These are phyloP conservation scores for Pseudogymnoascus sp. DNA, from an alignment of 2,329 filamentous ascomycete genomes.

Conservation along the genomic window DNA sequence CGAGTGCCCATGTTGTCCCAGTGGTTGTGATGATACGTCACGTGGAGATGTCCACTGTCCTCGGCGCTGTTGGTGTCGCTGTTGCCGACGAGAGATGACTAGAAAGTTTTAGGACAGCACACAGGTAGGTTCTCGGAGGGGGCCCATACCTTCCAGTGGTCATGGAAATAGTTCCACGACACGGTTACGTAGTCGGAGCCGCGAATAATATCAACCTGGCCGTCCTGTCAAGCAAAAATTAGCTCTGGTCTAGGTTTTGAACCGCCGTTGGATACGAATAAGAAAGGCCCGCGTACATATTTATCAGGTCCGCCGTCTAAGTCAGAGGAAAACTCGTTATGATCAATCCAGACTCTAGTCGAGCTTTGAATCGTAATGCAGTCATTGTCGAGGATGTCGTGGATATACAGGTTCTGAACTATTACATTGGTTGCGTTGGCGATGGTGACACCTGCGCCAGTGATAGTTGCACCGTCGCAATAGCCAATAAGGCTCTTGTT, in stretches of 20 bases:
- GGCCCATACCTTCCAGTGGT: constrained; percentile 29
- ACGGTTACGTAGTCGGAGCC: constrained; percentile 37
- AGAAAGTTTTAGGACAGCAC: background rate
- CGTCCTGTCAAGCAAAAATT: constrained; percentile 30
- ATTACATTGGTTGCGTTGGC: constrained; percentile 45
- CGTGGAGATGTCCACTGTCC: constrained; percentile 24
- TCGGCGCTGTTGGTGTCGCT: constrained; percentile 23
- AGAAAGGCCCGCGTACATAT: background rate
- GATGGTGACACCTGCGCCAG: constrained; percentile 40
- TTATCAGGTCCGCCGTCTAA: constrained; percentile 34
- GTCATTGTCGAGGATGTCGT: constrained; percentile 42
- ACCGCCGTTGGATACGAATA: background rate
- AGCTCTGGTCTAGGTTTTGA: background rate
- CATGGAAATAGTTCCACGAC: constrained; percentile 36
- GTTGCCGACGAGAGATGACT: constrained; percentile 24
- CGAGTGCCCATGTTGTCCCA: constrained; percentile 21
- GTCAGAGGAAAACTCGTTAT: constrained; percentile 33
- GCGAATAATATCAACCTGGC: constrained; percentile 37
- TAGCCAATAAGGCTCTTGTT: constrained; percentile 42
- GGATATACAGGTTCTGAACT: constrained; percentile 45
- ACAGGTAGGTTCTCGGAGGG: too few relatives aligned
- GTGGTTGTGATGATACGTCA: constrained; percentile 25
- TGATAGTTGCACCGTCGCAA: constrained; percentile 28
- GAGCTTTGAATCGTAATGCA: constrained; percentile 41
- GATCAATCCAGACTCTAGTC: constrained; percentile 42